Conservation (phyloP, 2,329 filamentous ascomycete species). For the Microdochium trichocladiopsis region DNA sequence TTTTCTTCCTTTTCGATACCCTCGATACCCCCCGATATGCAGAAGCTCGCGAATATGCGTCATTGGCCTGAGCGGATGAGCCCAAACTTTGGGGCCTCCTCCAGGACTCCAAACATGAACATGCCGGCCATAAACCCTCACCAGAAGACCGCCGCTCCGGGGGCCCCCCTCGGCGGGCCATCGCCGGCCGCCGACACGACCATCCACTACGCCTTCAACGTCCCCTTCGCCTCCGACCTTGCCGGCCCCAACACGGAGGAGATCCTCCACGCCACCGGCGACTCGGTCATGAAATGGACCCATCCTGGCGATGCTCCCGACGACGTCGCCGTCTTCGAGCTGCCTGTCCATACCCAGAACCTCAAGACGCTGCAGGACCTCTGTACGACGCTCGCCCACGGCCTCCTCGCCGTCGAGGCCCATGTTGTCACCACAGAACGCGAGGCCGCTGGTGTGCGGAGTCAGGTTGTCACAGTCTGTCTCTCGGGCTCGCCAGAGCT, state of each 20-base stretch:
- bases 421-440: constrained; percentile 78
- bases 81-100: constrained; percentile 58
- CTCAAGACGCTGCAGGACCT: constrained; percentile 71
- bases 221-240: constrained; percentile 90
- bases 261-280: constrained; percentile 84
- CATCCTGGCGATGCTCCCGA: constrained; percentile 83
- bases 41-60: constrained; percentile 66
- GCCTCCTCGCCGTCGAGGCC: constrained; percentile 67
- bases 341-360: constrained; percentile 88
- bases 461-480: constrained; percentile 76
- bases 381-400: constrained; percentile 74
- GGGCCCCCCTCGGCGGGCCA: constrained; percentile 52
- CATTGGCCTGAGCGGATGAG: constrained; percentile 66
- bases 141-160: constrained; percentile 45
- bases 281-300: constrained; percentile 86
- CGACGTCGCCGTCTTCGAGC: constrained; percentile 75
- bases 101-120: constrained; percentile 45
- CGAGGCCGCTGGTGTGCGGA: constrained; percentile 43
- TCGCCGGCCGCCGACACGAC: constrained; percentile 66
- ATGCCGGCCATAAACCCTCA: constrained; percentile 51
- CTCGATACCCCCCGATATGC: constrained; percentile 36
- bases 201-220: constrained; percentile 94
- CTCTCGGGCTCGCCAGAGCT: constrained; percentile 82
- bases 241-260: constrained; percentile 90
- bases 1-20: constrained; percentile 13